These are phyloP conservation scores for Bruguiera hainesii DNA, from an alignment of 441 rosid genomes.

Conservation along the genomic window DNA sequence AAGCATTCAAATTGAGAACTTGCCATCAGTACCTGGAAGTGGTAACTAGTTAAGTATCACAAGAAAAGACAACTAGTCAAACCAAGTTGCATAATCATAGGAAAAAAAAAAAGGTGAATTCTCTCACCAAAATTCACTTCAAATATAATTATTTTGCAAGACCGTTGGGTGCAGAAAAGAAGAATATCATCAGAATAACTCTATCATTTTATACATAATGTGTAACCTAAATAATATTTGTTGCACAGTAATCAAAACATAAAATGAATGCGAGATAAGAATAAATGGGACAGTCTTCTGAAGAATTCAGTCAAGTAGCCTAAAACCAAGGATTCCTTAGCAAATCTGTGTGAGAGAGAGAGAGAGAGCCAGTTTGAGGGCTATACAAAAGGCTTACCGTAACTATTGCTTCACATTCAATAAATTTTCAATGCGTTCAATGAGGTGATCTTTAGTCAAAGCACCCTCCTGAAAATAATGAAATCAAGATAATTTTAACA, in stretches of 20 bases:
- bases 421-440: constrained; percentile 60
- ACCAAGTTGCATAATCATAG: not conserved
- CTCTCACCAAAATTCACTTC: constrained; percentile 7
- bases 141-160: constrained; percentile 3
- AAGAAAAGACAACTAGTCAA: not conserved
- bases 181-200: too few relatives aligned
- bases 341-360: not conserved
- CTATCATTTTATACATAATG: too few relatives aligned
- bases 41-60: too few relatives aligned
- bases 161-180: too few relatives aligned
- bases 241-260: not conserved
- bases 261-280: too few relatives aligned
- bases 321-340: not conserved
- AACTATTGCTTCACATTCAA: constrained; percentile 59
- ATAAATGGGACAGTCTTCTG: not conserved
- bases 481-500: constrained; percentile 4
- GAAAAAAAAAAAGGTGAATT: not conserved
- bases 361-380: not conserved
- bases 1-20: too few relatives aligned
- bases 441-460: constrained; percentile 54
- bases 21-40: too few relatives aligned
- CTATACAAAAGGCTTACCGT: constrained; percentile 14
- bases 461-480: constrained; percentile 70
- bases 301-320: not conserved
- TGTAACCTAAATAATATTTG: not conserved